A percentile compares a stretch with the other conserved stretches of the same genome.
Conservation (phyloP, 2,329 filamentous ascomycete genomes). For the Orbilia blumenaviensis region DNA sequence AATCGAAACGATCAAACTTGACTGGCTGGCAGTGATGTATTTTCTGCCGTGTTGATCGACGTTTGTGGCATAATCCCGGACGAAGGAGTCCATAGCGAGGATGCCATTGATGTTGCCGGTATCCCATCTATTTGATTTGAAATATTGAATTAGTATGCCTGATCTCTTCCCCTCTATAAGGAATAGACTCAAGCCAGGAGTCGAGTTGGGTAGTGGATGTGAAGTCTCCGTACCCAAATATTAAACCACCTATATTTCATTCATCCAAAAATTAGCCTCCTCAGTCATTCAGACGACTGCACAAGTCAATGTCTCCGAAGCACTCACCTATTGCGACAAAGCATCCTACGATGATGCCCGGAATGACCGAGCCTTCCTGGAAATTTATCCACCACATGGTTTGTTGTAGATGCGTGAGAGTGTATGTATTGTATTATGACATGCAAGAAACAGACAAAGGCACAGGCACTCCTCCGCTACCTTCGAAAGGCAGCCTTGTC, state of each 20-base stretch:
- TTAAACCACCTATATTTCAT: slow-evolving; percentile 43
- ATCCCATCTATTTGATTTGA: slow-evolving; percentile 58
- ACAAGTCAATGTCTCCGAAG: neutral
- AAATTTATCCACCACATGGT: slow-evolving; percentile 53
- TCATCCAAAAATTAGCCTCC: slow-evolving; percentile 1
- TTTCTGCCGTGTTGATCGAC: slow-evolving; percentile 25
- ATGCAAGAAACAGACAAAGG: slow-evolving; percentile 8
- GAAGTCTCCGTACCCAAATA: slow-evolving; percentile 39
- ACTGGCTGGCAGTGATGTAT: slow-evolving; percentile 60
- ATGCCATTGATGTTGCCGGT: slow-evolving; percentile 70
- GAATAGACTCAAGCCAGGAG: too few relatives aligned
- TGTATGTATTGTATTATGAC: neutral
- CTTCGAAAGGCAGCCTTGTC: slow-evolving; percentile 41
- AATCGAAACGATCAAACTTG: slow-evolving; percentile 76
- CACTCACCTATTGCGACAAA: slow-evolving; percentile 50
- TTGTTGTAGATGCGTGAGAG: too few relatives aligned
- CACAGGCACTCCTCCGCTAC: slow-evolving; percentile 19
- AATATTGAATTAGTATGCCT: neutral
- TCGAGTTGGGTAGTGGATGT: too few relatives aligned
- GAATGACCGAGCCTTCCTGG: slow-evolving; percentile 49
- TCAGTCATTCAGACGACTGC: neutral
- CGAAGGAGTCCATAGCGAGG: slow-evolving; percentile 65
- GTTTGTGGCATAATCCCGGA: slow-evolving; percentile 19
- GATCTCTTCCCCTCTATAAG: too few relatives aligned
- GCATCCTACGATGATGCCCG: slow-evolving; percentile 51